Conservation (phyloP, 495 filamentous ascomycete species). For the Penicillium tannophilum region DNA sequence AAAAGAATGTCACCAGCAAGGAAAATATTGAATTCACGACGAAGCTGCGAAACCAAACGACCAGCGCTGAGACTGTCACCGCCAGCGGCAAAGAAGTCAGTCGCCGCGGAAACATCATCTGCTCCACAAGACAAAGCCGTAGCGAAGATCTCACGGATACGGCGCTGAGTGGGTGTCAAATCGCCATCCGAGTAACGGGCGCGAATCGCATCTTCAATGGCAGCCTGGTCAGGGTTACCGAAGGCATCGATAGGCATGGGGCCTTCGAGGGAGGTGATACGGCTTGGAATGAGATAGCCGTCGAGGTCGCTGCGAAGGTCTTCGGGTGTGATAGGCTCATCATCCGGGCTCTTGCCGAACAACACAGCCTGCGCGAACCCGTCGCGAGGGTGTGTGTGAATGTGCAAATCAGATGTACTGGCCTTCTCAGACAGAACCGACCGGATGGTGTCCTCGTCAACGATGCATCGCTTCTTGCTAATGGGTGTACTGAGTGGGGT, state of each 20-base stretch:
- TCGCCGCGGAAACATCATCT: conserved; percentile 26
- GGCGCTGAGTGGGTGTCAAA: conserved; percentile 24
- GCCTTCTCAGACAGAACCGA: conserved; percentile 1
- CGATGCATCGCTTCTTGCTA: conserved; percentile 17
- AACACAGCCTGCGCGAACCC: conserved; percentile 23
- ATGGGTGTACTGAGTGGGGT: conserved; percentile 32
- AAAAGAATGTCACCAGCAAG: conserved; percentile 45
- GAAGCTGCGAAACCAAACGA: conserved; percentile 39
- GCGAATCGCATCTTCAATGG: conserved; percentile 23
- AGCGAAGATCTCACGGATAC: conserved; percentile 36
- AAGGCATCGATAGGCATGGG: conserved; percentile 28
- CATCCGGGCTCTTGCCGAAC: conserved; percentile 11
- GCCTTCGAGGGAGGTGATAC: conserved; percentile 23
- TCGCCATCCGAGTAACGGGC: conserved; percentile 15
- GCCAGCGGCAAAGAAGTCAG: conserved; percentile 47
- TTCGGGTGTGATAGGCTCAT: conserved; percentile 4
- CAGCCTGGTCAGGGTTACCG: conserved; percentile 30
- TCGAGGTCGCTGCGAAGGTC: conserved; percentile 22
- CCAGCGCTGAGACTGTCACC: conserved; percentile 49
- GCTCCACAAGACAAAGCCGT: conserved; percentile 22
- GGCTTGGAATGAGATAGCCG: conserved; percentile 36
- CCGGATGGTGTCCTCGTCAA: conserved; percentile 12
- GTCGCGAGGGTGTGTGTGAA: conserved; percentile 19
- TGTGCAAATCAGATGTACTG: conserved; percentile 8
- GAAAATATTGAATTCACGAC: conserved; percentile 36